Evolutionary conservation across 169 alveolate genomes (phyloP).

Genomic region (Eimeria maxima): DNA sequence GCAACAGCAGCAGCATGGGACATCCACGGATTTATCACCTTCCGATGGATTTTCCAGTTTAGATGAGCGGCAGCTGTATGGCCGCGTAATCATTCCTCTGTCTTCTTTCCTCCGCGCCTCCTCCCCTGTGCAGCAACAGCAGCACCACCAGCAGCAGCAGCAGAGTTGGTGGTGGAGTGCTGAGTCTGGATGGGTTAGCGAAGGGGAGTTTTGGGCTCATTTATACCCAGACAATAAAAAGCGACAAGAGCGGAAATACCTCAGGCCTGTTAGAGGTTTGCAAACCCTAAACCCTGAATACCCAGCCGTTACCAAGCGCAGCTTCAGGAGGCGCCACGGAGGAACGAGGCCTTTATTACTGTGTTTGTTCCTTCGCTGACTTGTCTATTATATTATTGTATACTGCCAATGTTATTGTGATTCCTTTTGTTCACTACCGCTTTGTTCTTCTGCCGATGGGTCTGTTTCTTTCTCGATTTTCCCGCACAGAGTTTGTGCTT

Average conservation of each 20-base stretch:
- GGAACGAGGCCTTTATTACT: no score
- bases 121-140: conserved; percentile 37
- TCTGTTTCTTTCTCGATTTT: no score
- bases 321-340: no score
- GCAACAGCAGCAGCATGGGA: neutral
- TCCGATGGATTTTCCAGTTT: neutral
- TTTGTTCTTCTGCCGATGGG: no score
- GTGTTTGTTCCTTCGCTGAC: no score
- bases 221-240: conserved; percentile 78
- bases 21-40: neutral
- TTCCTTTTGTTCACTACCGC: no score
- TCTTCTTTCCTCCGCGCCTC: conserved; percentile 64
- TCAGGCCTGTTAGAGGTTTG: conserved; percentile 80
- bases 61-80: conserved; percentile 59
- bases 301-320: neutral
- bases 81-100: conserved; percentile 78
- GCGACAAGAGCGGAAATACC: conserved; percentile 66
- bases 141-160: conserved; percentile 38
- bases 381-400: no score
- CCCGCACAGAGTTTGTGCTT: no score
- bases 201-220: conserved; percentile 81
- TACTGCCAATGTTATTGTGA: no score
- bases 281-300: neutral
- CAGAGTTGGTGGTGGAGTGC: neutral
- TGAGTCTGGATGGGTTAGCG: conserved; percentile 56